A percentile compares a stretch with the other conserved stretches of the same genome.
Evolutionary conservation across 257 asterid genomes (phyloP).

Genomic region (Handroanthus guayacan): DNA sequence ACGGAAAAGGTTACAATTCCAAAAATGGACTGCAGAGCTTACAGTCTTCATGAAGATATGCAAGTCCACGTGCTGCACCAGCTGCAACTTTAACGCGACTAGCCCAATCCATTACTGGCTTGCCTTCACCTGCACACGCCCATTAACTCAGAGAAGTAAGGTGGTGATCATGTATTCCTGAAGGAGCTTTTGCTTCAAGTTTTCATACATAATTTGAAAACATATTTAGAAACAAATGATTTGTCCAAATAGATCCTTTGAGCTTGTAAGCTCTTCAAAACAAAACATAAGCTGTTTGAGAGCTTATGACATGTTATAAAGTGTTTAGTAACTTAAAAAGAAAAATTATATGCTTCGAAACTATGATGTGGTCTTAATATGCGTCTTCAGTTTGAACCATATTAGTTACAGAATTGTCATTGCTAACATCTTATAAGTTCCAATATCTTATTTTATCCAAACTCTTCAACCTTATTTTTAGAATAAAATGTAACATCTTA

Average conservation of each 20-base stretch:
- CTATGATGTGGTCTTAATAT: no score
- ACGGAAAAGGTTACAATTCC: neutral
- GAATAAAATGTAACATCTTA: no score
- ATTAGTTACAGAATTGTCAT: no score
- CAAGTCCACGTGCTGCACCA: constrained; percentile 76
- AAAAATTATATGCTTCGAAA: no score
- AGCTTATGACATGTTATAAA: no score
- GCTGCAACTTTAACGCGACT: constrained; percentile 69
- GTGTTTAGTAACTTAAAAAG: no score
- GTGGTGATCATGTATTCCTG: neutral
- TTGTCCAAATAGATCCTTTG: neutral
- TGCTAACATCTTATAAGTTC: no score
- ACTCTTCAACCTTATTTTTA: no score
- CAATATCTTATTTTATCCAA: no score
- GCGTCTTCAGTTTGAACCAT: no score
- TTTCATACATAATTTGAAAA: neutral
- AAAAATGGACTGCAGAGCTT: constrained; percentile 34
- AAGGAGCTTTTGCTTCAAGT: neutral
- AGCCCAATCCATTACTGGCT: constrained; percentile 59
- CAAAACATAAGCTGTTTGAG: no score
- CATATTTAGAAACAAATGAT: neutral
- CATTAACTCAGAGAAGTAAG: neutral
- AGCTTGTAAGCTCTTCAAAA: no score
- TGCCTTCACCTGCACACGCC: constrained; percentile 44
- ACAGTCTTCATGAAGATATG: constrained; percentile 84